phyloP scores from a whole-genome alignment of 495 filamentous ascomycete species.

The Aspergillus bridgeri region DNA sequence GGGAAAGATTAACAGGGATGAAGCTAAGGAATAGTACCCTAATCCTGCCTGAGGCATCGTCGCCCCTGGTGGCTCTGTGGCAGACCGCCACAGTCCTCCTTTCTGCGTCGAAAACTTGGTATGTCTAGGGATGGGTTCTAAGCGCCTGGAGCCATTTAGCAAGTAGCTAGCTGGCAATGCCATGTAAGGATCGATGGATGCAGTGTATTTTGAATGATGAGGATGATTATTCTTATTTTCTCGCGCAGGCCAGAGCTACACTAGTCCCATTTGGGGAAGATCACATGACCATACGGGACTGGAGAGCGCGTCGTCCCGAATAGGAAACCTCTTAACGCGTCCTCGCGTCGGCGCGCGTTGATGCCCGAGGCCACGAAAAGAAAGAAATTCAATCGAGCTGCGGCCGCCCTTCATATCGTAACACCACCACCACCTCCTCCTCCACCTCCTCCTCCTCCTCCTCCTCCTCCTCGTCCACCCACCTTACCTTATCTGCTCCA shows the following conservation, averaged over 20 bases:
- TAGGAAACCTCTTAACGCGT: conserved; percentile 42
- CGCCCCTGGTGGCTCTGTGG: neutral
- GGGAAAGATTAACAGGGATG: neutral
- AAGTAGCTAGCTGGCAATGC: too few species aligned
- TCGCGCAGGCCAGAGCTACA: neutral
- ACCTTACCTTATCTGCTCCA: conserved; percentile 19
- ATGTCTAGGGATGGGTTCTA: too few species aligned
- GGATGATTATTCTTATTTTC: too few species aligned
- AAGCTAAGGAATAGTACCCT: neutral
- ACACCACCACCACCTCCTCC: conserved; percentile 13
- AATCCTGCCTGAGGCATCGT: neutral
- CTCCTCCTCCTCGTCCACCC: conserved; percentile 11
- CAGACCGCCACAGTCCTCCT: too few species aligned
- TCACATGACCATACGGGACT: conserved; percentile 18
- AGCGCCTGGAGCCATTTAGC: too few species aligned
- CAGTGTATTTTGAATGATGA: too few species aligned
- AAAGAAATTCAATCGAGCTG: conserved; percentile 7
- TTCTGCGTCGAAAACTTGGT: too few species aligned
- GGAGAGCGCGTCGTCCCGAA: conserved; percentile 24
- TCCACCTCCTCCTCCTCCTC: conserved; percentile 13
- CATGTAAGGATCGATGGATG: too few species aligned
- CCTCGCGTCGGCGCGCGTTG: conserved; percentile 33
- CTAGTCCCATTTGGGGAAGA: neutral
- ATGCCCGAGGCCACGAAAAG: conserved; percentile 10
- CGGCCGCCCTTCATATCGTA: conserved; percentile 1